Conservation (phyloP, 2,329 filamentous ascomycete genomes). For the Pseudogymnoascus sp. region DNA sequence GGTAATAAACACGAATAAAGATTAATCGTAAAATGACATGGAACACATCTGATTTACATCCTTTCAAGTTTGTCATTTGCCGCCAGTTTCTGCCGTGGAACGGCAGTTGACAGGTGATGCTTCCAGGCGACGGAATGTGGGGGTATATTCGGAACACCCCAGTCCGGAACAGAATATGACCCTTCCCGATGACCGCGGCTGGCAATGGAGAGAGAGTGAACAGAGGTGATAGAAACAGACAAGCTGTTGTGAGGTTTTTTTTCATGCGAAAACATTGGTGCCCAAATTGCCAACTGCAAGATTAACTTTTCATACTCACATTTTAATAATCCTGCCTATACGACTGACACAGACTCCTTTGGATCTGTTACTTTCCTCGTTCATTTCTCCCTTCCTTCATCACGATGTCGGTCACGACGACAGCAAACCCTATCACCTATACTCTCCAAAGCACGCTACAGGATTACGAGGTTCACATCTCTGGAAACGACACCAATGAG, state of each 20-base stretch:
- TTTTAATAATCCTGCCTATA: neutral
- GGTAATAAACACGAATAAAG: neutral
- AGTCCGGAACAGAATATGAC: neutral
- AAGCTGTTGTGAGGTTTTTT: neutral
- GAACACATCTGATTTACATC: neutral
- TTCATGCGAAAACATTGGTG: neutral
- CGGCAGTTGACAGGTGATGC: neutral
- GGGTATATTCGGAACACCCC: neutral
- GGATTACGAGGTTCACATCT: conserved; percentile 44
- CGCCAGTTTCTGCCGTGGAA: neutral
- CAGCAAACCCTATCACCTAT: neutral
- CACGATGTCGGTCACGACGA: conserved; percentile 12
- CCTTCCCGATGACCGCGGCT: neutral
- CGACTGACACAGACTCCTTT: neutral
- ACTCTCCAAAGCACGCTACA: conserved; percentile 26
- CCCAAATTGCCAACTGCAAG: neutral
- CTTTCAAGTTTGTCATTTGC: neutral
- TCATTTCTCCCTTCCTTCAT: neutral
- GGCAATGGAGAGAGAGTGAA: neutral
- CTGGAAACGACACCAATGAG: conserved; percentile 23
- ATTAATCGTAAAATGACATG: neutral
- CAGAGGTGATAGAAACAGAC: neutral
- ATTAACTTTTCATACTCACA: neutral
- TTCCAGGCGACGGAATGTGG: neutral
- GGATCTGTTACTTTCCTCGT: neutral